phyloP scores from a whole-genome alignment of 1,284 basidiomycete species.

The Amylostereum chailletii region DNA sequence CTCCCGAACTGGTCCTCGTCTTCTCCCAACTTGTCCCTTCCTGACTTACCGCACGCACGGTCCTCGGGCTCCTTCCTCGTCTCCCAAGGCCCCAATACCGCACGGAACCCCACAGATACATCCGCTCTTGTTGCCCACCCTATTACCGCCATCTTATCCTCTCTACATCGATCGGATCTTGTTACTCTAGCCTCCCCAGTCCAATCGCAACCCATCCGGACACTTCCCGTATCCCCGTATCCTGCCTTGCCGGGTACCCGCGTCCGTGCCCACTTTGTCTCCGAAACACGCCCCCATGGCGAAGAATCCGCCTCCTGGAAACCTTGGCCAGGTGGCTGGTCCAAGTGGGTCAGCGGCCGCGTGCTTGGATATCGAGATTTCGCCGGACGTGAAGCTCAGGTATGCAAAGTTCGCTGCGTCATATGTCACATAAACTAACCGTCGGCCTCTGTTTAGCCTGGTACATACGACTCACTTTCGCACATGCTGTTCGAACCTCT shows the following conservation, averaged over 20 bases:
- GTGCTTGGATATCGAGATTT: conserved; percentile 53
- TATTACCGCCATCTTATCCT: conserved; percentile 42
- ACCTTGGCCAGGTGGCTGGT: conserved; percentile 45
- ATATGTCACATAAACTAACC: not conserved
- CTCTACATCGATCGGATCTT: conserved; percentile 54
- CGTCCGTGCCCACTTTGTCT: conserved; percentile 51
- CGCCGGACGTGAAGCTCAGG: conserved; percentile 47
- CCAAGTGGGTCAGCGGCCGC: conserved; percentile 44
- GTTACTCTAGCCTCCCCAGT: conserved; percentile 33
- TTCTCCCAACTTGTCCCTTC: conserved; percentile 10
- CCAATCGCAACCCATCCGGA: conserved; percentile 21
- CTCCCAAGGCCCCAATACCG: conserved; percentile 9
- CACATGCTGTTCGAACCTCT: conserved; percentile 48
- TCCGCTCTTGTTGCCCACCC: conserved; percentile 29
- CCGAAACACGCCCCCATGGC: conserved; percentile 26
- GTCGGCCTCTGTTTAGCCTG: conserved; percentile 32
- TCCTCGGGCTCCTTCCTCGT: conserved; percentile 40
- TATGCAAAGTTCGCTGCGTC: conserved; percentile 18
- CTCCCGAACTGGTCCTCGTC: conserved; percentile 14
- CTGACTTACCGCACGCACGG: conserved; percentile 12
- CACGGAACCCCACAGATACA: too few species aligned
- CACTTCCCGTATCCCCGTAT: conserved; percentile 64
- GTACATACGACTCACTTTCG: conserved; percentile 61
- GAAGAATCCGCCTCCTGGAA: conserved; percentile 33
- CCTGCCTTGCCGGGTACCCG: conserved; percentile 42